Conservation (phyloP, 805 yeast genomes). For the Wickerhamiella nectarea region DNA sequence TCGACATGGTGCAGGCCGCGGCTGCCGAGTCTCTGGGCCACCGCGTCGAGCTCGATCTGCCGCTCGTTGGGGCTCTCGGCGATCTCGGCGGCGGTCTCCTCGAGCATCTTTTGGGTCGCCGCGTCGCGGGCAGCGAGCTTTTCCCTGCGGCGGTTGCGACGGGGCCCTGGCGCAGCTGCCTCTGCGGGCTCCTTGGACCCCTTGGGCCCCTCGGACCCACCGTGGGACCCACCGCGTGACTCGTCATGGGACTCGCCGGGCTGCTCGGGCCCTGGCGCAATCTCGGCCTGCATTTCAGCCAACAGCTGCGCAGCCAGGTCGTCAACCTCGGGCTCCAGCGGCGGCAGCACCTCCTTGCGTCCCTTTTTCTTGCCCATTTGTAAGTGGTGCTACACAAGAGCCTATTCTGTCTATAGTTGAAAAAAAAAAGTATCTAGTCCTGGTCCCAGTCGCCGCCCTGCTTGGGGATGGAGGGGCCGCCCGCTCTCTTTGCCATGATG, state of each 20-base stretch:
- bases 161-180: conserved; percentile 26
- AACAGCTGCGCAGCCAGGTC: conserved; percentile 53
- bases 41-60: conserved; percentile 54
- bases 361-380: conserved; percentile 7
- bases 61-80: conserved; percentile 49
- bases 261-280: conserved; percentile 11
- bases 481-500: conserved; percentile 97
- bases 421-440: conserved; percentile 12
- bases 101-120: conserved; percentile 44
- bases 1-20: conserved; percentile 45
- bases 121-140: conserved; percentile 64
- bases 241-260: too few relatives aligned
- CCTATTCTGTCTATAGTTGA: too few relatives aligned
- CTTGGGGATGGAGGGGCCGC: conserved; percentile 86
- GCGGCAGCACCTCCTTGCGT: background rate
- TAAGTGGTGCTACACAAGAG: too few relatives aligned
- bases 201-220: too few relatives aligned
- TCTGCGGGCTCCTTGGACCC: too few relatives aligned
- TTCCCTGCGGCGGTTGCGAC: conserved; percentile 76
- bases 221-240: too few relatives aligned
- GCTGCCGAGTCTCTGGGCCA: conserved; percentile 39
- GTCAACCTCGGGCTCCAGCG: conserved; percentile 19
- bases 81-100: conserved; percentile 64
- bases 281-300: conserved; percentile 39
- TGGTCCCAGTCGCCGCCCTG: conserved; percentile 33